Evolutionary conservation across 1,284 basidiomycete species (phyloP).

Genomic region (Amylostereum areolatum): DNA sequence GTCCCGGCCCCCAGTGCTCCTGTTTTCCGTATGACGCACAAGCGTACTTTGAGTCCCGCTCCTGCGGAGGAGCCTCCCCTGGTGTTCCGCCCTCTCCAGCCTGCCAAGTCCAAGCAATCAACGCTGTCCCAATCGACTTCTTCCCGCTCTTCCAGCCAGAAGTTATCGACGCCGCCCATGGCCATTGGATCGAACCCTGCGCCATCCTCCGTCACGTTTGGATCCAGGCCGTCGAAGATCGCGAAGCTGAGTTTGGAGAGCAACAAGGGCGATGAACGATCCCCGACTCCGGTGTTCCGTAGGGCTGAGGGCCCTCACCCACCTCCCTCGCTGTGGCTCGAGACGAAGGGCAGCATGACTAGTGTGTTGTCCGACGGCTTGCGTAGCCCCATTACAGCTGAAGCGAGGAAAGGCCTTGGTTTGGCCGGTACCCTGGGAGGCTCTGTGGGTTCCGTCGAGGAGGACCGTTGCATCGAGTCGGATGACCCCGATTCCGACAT

Average conservation of each 20-base stretch:
- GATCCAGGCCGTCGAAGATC: constrained; percentile 32
- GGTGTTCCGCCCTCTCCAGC: constrained; percentile 54
- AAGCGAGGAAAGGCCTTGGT: constrained; percentile 49
- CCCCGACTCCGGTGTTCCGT: constrained; percentile 45
- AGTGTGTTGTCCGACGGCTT: constrained; percentile 14
- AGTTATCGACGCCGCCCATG: not conserved
- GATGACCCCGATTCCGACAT: constrained; percentile 70
- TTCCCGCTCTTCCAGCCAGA: constrained; percentile 10
- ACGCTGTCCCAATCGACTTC: constrained; percentile 12
- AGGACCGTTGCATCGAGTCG: constrained; percentile 37
- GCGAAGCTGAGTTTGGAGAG: constrained; percentile 16
- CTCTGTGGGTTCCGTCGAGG: constrained; percentile 38
- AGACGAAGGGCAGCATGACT: constrained; percentile 20
- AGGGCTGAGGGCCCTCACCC: constrained; percentile 28
- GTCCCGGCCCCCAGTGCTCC: constrained; percentile 10
- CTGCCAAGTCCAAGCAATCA: constrained; percentile 29
- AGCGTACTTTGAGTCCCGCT: constrained; percentile 46
- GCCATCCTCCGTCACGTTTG: constrained; percentile 43
- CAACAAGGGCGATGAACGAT: constrained; percentile 21
- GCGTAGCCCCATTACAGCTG: constrained; percentile 38
- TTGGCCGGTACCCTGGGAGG: constrained; percentile 62
- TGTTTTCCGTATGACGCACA: constrained; percentile 34
- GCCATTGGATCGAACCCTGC: constrained; percentile 5
- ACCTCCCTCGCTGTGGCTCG: constrained; percentile 5
- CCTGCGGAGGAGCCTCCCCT: constrained; percentile 43